phyloP scores from a whole-genome alignment of 495 filamentous ascomycete species.

The Thozetella sp. region DNA sequence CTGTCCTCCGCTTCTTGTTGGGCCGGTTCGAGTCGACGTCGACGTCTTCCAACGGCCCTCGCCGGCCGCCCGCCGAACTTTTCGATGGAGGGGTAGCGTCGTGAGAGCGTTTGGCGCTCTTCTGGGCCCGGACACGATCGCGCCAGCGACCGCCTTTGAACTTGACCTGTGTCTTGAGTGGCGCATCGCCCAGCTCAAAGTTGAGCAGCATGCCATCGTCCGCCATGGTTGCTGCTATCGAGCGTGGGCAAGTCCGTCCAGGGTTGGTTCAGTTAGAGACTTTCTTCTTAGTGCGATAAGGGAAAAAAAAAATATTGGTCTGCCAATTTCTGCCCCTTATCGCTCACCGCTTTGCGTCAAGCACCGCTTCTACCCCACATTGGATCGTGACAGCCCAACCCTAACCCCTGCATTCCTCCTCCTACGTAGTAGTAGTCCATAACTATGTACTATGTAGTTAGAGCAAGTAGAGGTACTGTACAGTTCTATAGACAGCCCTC shows the following conservation, averaged over 20 bases:
- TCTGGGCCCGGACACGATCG: constrained; percentile 81
- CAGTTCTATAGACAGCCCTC: no score
- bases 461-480: no score
- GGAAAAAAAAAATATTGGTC: neutral
- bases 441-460: no score
- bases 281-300: no score
- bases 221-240: constrained; percentile 61
- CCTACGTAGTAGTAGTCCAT: no score
- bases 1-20: constrained; percentile 39
- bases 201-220: constrained; percentile 96
- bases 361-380: neutral
- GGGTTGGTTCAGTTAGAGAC: neutral
- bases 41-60: neutral
- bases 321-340: neutral
- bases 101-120: constrained; percentile 51
- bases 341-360: neutral
- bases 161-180: constrained; percentile 59
- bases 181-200: constrained; percentile 72
- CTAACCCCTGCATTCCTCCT: neutral
- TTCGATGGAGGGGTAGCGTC: constrained; percentile 6
- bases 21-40: constrained; percentile 27
- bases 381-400: neutral
- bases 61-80: constrained; percentile 7
- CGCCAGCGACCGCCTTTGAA: constrained; percentile 92
- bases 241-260: neutral